Conservation (phyloP, 495 filamentous ascomycete species). For the Gamarada debralockiae region DNA sequence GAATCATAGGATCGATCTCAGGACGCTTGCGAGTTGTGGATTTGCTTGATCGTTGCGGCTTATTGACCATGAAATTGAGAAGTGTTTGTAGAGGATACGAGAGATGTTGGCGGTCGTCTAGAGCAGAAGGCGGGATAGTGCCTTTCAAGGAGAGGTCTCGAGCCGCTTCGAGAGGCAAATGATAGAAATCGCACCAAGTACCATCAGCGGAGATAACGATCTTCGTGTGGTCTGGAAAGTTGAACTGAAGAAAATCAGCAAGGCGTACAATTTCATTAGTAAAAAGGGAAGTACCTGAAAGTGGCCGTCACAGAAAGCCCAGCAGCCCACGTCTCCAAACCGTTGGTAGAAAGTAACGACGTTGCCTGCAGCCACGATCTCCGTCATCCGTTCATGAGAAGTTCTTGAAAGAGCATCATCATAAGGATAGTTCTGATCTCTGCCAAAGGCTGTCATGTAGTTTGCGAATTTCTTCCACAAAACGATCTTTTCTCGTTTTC, state of each 20-base stretch:
- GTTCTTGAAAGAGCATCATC: conserved; percentile 43
- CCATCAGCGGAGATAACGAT: conserved; percentile 73
- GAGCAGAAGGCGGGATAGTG: conserved; percentile 61
- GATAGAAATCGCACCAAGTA: conserved; percentile 79
- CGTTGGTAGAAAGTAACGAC: conserved; percentile 88
- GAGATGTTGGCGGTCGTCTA: conserved; percentile 55
- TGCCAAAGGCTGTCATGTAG: conserved; percentile 75
- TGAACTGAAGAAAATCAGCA: conserved; percentile 55
- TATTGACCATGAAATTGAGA: conserved; percentile 43
- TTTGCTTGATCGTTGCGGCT: conserved; percentile 38
- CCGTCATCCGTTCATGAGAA: conserved; percentile 45
- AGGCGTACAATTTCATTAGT: too few species aligned
- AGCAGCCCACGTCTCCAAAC: conserved; percentile 80
- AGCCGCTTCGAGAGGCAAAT: conserved; percentile 68
- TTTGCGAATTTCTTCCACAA: conserved; percentile 91
- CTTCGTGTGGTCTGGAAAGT: conserved; percentile 98
- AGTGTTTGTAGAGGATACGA: conserved; percentile 57
- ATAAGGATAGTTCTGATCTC: conserved; percentile 43
- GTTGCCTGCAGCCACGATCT: conserved; percentile 44
- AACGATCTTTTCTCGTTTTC: conserved; percentile 68
- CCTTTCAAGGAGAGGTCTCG: conserved; percentile 57
- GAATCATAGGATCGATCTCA: conserved; percentile 54
- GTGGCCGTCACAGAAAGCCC: conserved; percentile 85
- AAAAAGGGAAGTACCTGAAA: conserved; percentile 77
- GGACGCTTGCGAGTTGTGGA: conserved; percentile 36